Base-by-base conservation (phyloP, 345 rosid species). In the Theobroma cacao region DNA sequence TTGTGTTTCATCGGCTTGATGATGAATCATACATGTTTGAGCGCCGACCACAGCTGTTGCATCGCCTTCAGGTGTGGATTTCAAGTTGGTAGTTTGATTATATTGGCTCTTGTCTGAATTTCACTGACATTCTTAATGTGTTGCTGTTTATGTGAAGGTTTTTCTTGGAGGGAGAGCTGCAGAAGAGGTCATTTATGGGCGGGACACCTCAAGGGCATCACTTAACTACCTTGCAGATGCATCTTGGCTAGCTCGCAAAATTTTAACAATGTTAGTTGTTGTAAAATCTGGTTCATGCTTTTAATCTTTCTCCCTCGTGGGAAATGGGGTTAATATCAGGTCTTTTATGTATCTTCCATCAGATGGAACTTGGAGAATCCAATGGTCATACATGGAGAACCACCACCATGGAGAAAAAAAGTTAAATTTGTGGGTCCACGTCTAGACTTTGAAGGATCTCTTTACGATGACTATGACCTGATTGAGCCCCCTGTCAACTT, bases 321-420 rank as follows among this genome's bases (percentile, higher is more conserved):
- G 18, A 33, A 60, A 7, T 76, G 75, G 36, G 61, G n/a, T 73
- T 81, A 55, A 63, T 61, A 38, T 50, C 5, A 14, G 26, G 28
- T 78, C 64, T 31, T 52, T 58, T 41, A 52, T 76, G 43, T 53
- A 47, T 75, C 76, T 81, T 66, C 36, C 70, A 78, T 82, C 90
- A 94, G 98, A 90, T 94, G 98, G 98, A 94, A 93, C 82, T 78
- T 94, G 83, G 98, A 94, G 90, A 88, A 88, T 74, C 97, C 97
- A 48, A 88, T 94, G 97, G 97, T 94, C 80, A 87, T 94, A 71
- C 98, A 89, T 47, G 98, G 98, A 14, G 97, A 94, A 78, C 98
- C 94, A 50, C 94, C 98, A 64, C 90, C 98, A 20, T 93, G 98
- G 97, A 88, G 87, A 84, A 94, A 91, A 90, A 86, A 85, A 8